Evolutionary conservation across 345 rosid species (phyloP), one percentile per base, ranked within the genome.

Genomic region (Capsella bursapastoris): DNA sequence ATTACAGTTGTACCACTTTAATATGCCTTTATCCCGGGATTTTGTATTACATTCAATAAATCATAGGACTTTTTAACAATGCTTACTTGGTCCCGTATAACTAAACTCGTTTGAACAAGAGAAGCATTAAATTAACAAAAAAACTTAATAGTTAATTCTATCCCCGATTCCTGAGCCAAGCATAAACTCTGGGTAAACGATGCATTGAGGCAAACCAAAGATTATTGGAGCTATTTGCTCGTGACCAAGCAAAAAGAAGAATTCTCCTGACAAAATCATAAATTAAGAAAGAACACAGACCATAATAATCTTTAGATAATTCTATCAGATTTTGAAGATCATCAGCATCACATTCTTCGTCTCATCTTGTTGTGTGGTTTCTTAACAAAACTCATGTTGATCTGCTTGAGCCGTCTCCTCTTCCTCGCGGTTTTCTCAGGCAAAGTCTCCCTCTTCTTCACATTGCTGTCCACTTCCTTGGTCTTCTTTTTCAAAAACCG

Each of bases 361-460:
- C 89, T 83, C 93, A 78, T 84, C 84, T n/a, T 73, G 14, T 73
- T 80, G 18, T 70, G 88, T 0, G 97, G 90, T 83, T 95, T 90
- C 86, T 92, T 95, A 73, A 95, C 97, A 55, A 90, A 92, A 79
- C 99, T 95, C 44, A 95, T 68, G 55, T 86, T 85, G 57, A 95
- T 90, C 86, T 88, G 82, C 90, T 83, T 92, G 6, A 90, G 89
- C 6, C 89, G 86, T 48, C 82, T 87, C 86, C 83, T 95, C 84
- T 95, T 95, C 84, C 96, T 84, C 0, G 92, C 97, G 71, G 85
- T 90, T 86, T 95, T 95, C 85, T 95, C 98, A 3, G 98, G 97
- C 61, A 95, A 82, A 8, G 98, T 95, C 86, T 90, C 97, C 68
- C 98, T 83, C 86, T 89, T 92, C 79, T 90, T 92, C 87, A 77